phyloP scores from a whole-genome alignment of 2,329 filamentous ascomycete genomes.

The Nectriaceae sp. region DNA sequence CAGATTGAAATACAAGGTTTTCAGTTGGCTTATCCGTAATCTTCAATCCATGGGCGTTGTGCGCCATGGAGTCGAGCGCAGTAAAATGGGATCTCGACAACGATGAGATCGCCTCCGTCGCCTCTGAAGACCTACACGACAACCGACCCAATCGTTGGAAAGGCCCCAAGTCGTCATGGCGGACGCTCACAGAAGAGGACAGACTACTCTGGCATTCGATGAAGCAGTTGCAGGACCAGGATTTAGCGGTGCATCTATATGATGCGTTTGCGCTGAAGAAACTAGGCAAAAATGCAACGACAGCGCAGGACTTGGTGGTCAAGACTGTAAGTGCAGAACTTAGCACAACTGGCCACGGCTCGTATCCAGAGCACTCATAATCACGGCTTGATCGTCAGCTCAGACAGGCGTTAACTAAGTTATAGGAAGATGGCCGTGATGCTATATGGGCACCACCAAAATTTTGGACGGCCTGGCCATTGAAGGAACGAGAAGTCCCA shows the following conservation, averaged over 20 bases:
- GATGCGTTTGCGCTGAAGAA: constrained; percentile 71
- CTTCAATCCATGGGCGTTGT: neutral
- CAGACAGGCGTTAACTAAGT: neutral
- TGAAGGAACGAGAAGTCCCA: constrained; percentile 64
- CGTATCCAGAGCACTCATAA: too few relatives aligned
- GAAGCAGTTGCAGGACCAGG: constrained; percentile 61
- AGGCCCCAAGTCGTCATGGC: constrained; percentile 71
- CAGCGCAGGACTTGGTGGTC: constrained; percentile 30
- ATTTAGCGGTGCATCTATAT: constrained; percentile 77
- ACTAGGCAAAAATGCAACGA: constrained; percentile 26
- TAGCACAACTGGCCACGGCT: neutral
- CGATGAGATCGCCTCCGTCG: constrained; percentile 48
- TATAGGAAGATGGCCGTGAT: constrained; percentile 32
- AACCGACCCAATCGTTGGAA: constrained; percentile 71
- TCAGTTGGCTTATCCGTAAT: neutral
- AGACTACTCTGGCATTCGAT: constrained; percentile 64
- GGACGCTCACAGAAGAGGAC: constrained; percentile 60
- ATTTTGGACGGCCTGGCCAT: constrained; percentile 84
- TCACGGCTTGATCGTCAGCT: too few relatives aligned
- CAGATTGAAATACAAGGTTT: too few relatives aligned
- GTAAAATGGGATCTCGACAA: constrained; percentile 46
- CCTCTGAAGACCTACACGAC: constrained; percentile 48
- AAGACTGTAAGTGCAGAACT: constrained; percentile 29
- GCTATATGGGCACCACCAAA: constrained; percentile 54
- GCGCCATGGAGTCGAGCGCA: constrained; percentile 23